Evolutionary conservation across 2,329 filamentous ascomycete genomes (phyloP).

Genomic region (Phaeosphaeriaceae sp.): DNA sequence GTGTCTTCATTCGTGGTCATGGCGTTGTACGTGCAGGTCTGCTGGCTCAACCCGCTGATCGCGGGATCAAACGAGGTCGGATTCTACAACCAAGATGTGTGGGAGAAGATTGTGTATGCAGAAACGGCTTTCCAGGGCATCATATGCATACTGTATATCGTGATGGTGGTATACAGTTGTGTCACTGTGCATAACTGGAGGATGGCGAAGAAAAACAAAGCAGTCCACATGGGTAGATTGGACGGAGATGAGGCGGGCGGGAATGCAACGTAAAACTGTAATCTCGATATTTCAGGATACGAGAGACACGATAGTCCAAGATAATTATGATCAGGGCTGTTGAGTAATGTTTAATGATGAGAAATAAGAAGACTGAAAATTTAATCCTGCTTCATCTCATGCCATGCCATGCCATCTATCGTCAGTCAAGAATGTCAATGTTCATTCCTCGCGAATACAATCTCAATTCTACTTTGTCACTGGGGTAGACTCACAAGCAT

Average conservation of each 20-base stretch:
- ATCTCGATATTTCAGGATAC: neutral
- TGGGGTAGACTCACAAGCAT: no score
- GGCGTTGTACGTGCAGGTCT: conserved; percentile 2
- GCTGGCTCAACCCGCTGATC: conserved; percentile 5
- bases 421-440: neutral
- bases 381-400: neutral
- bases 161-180: conserved; percentile 5
- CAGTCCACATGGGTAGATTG: neutral
- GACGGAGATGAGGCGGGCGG: neutral
- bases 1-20: conserved; percentile 4
- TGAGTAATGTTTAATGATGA: neutral
- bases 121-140: conserved; percentile 7
- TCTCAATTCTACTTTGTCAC: no score
- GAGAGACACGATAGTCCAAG: neutral
- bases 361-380: neutral
- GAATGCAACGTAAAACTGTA: neutral
- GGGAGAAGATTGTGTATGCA: conserved; percentile 4
- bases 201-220: neutral
- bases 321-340: neutral
- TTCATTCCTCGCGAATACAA: no score
- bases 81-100: conserved; percentile 1
- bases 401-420: neutral
- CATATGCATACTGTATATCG: conserved; percentile 4
- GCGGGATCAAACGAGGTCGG: conserved; percentile 1
- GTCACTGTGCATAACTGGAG: conserved; percentile 12